Evolutionary conservation across 257 asterid species (phyloP).

Genomic region (Solanum rostratum): DNA sequence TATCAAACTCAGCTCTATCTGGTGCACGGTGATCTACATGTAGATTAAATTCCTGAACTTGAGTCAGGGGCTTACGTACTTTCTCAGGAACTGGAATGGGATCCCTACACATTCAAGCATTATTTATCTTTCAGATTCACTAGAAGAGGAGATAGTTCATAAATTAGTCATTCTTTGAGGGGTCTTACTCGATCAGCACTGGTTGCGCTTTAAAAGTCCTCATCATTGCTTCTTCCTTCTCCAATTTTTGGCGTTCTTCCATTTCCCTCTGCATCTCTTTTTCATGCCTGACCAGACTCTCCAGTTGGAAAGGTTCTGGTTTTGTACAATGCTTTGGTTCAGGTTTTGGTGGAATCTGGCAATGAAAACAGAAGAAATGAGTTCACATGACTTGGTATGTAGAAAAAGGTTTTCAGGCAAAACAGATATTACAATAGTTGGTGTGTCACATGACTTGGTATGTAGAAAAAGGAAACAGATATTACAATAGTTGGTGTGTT

Average conservation of each 20-base stretch:
- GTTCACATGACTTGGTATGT: background rate
- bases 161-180: background rate
- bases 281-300: conserved; percentile 80
- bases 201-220: conserved; percentile 84
- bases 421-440: background rate
- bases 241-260: conserved; percentile 64
- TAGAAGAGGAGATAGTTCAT: background rate
- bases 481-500: background rate
- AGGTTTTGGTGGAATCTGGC: conserved; percentile 88
- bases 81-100: conserved; percentile 85
- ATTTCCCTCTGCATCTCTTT: conserved; percentile 78
- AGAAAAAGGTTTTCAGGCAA: background rate
- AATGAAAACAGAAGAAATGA: background rate
- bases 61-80: conserved; percentile 70
- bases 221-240: conserved; percentile 74
- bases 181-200: conserved; percentile 56
- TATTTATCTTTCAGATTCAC: background rate
- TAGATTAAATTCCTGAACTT: conserved; percentile 72
- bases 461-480: background rate
- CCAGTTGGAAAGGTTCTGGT: conserved; percentile 87
- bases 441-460: conserved; percentile 1
- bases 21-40: conserved; percentile 60
- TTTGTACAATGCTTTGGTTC: conserved; percentile 90
- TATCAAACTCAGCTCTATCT: conserved; percentile 80
- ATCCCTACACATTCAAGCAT: conserved; percentile 36